Base-by-base conservation (phyloP, 176 grass and related monocot genomes). In the Aegilops sharonensis region DNA sequence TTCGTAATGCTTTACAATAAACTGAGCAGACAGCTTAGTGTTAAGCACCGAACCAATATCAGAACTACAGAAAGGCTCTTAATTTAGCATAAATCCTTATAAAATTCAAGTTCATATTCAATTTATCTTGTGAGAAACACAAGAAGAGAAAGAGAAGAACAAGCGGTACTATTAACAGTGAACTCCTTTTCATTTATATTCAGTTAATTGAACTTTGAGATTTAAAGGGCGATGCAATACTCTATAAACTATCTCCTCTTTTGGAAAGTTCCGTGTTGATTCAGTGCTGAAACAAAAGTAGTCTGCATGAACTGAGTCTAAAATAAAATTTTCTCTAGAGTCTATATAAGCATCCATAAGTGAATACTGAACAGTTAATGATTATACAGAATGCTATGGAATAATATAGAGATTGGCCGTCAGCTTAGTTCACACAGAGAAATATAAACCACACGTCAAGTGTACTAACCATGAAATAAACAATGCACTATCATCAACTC, bases 401-500 rank as follows among this genome's bases (percentile, higher is more conserved):
- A 13, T 68, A 75, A 82, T 68, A 83, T 62, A 43, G 2, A 69
- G n/a, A 67, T 36, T 77, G 11, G 52, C 47, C 25, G 77, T 66
- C 11, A n/a, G 62, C 57, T 59, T 34, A 88, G 31, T 20, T 65
- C 20, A 83, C 3, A 32, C 21, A 21, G 54, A 66, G 20, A 75
- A 81, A 69, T 59, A 68, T 0, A 43, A 81, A 86, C 9, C 24
- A 31, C 4, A 36, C n/a, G 75, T 25, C 42, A 39, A 81, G 62
- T 5, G 15, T 27, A 87, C 77, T 76, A 89, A 97, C 95, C 95
- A 97, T 66, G 92, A 94, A 74, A 94, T 12, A 45, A 97, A 97
- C 52, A 48, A 6, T 12, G 40, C 54, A 59, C 78, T 91, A 30
- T 91, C 64, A 76, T 88, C 74, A 56, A 34, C 60, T 45, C 77